Conservation (phyloP, 768 basidiomycete genomes). For the Collybia nuda region DNA sequence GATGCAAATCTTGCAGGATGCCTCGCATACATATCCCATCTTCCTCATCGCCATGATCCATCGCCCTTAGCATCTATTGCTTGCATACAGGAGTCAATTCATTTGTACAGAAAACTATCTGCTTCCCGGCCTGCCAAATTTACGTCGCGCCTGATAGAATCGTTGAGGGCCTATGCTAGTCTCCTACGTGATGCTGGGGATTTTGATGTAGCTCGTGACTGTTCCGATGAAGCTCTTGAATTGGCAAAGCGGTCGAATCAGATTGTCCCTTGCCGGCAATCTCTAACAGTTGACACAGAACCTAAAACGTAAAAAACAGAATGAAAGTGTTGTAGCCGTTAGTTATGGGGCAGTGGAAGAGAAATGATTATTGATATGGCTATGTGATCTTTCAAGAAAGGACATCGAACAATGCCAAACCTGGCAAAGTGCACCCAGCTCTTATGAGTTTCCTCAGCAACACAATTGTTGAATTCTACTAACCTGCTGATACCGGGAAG, state of each 20-base stretch:
- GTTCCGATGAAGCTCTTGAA: slow-evolving; percentile 7
- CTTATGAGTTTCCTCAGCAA: too few relatives aligned
- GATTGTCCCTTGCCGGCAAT: slow-evolving; percentile 7
- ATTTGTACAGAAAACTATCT: slow-evolving; percentile 4
- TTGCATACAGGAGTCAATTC: slow-evolving; percentile 4
- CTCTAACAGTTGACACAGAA: slow-evolving; percentile 3
- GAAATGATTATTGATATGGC: too few relatives aligned
- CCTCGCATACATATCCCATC: slow-evolving; percentile 6
- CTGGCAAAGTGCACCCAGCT: too few relatives aligned
- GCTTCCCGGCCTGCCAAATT: slow-evolving; percentile 4
- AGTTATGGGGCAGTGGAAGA: too few relatives aligned
- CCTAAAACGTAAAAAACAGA: slow-evolving; percentile 3
- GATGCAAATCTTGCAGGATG: slow-evolving; percentile 6
- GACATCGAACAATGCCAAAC: too few relatives aligned
- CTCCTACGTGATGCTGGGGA: slow-evolving; percentile 4
- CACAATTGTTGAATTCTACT: too few relatives aligned
- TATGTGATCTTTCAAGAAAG: too few relatives aligned
- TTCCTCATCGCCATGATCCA: not conserved
- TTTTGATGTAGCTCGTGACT: slow-evolving; percentile 1
- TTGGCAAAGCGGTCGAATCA: slow-evolving; percentile 4
- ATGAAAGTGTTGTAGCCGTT: too few relatives aligned
- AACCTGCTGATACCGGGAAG: too few relatives aligned
- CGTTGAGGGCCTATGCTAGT: slow-evolving; percentile 8
- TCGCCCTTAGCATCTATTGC: not conserved
- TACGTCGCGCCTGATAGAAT: slow-evolving; percentile 1